Evolutionary conservation across 169 alveolate species (phyloP), one percentile per base, ranked within the genome.

Genomic region (Plasmodium ovale): DNA sequence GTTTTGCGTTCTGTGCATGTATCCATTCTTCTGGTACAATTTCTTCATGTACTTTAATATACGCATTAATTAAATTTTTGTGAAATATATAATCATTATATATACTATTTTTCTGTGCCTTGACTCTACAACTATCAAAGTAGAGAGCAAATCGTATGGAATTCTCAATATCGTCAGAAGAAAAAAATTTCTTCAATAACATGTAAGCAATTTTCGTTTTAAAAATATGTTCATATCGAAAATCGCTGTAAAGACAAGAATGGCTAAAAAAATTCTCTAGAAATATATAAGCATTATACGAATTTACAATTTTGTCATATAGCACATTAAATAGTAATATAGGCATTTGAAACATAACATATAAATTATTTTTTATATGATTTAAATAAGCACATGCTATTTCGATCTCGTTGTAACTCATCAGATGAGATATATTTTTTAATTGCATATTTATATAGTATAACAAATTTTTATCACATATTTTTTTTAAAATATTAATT

Each of bases 21-120:
- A 77, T 64, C 89, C 89, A 79, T 53, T 79, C 89, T 56, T 47
- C 25, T 1, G 89, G 89, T 9, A 79, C 70, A 25, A 79, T 79
- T 19, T 79, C 47, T 65, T 79, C 82, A 64, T 79, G 89, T 4
- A 79, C 82, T 25, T 65, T 62, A 12, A 65, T 79, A n/a, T 79
- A 79, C 0, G 84, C 35, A 35, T 39, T 79, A 4, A 79, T 33
- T 56, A 79, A 49, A 16, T 65, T 79, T 37, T 79, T 79, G 49
- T 79, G 89, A 79, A 79, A 79, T 16, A 79, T 79, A 79, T 65
- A 79, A 62, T 79, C 89, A 35, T 79, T 79, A 58, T 79, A 79
- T 47, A 79, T 79, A 21, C 65, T 79, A 79, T 65, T 79, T 47
- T 70, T 67, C 2, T 68, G 89, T 12, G 89, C 58, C 27, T 79